Evolutionary conservation across 176 grass and related monocot genomes (phyloP).

Genomic region (Oryza meyeriana): DNA sequence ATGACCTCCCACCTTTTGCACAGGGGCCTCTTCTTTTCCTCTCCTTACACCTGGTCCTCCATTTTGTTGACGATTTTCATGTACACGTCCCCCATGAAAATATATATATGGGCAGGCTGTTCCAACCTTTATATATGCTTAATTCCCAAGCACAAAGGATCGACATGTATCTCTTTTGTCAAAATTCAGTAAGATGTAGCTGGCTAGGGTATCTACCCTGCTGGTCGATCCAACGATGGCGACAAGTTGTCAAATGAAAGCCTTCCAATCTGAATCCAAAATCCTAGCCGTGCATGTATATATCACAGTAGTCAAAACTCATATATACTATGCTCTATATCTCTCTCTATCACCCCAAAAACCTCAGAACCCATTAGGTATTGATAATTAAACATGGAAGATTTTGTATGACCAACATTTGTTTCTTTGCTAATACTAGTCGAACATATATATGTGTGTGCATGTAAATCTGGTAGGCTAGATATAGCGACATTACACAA

Average conservation of each 20-base stretch:
- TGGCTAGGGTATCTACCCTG: constrained; percentile 9
- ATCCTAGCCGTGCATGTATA: constrained; percentile 11
- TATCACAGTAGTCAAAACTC: neutral
- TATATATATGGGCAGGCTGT: neutral
- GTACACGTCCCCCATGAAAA: neutral
- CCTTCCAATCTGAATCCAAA: constrained; percentile 22
- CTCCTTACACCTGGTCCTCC: constrained; percentile 20
- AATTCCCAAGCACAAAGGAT: neutral
- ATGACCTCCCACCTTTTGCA: constrained; percentile 6
- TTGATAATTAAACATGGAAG: neutral
- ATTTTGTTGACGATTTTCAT: constrained; percentile 13
- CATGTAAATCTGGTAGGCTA: neutral
- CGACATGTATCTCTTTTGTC: constrained; percentile 1
- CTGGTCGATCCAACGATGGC: constrained; percentile 4
- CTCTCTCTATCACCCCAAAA: neutral
- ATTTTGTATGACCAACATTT: neutral
- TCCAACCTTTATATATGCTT: neutral
- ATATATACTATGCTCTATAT: neutral
- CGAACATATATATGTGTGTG: neutral
- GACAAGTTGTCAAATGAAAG: constrained; percentile 31
- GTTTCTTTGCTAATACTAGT: neutral
- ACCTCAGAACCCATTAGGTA: neutral
- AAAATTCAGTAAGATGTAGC: constrained; percentile 17
- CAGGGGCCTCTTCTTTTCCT: constrained; percentile 22
- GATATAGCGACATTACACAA: neutral